Evolutionary conservation across 371 early-diverging fungal species (phyloP).

Genomic region (Saksenaea vasiformis): DNA sequence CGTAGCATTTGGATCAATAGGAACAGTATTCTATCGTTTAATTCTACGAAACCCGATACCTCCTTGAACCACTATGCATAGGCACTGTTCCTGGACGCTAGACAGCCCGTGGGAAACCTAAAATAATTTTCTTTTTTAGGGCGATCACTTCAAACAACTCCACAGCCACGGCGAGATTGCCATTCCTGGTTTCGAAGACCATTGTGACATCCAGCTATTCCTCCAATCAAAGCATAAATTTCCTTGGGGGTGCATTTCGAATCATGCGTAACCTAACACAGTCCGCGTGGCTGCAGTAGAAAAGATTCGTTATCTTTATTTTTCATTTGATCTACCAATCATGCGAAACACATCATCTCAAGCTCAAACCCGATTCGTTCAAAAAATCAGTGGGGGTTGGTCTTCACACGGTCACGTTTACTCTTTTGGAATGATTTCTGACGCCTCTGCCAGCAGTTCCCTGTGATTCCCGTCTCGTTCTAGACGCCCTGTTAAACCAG

Average conservation of each 20-base stretch:
- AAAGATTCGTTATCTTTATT: neutral
- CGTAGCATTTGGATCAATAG: too few species aligned
- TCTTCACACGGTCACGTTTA: conserved; percentile 3
- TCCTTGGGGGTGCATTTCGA: neutral
- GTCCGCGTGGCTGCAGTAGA: neutral
- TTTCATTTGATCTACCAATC: conserved; percentile 2
- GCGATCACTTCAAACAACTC: neutral
- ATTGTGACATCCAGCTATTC: neutral
- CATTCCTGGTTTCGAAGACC: neutral
- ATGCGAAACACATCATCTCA: neutral
- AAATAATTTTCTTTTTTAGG: neutral
- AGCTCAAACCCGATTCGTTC: neutral
- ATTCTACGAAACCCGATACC: too few species aligned
- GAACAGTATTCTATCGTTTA: too few species aligned
- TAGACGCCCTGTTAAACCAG: neutral
- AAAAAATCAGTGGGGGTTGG: neutral
- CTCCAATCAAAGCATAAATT: neutral
- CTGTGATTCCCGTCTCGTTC: neutral
- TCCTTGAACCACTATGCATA: too few species aligned
- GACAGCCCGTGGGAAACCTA: neutral
- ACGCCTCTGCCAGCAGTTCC: neutral
- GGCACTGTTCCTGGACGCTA: neutral
- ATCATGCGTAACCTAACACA: neutral
- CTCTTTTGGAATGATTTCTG: neutral
- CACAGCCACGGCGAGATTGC: conserved; percentile 1